Evolutionary conservation across 257 asterid genomes (phyloP), one percentile per base, ranked within the genome.

Genomic region (Solanum megistacrolobum): DNA sequence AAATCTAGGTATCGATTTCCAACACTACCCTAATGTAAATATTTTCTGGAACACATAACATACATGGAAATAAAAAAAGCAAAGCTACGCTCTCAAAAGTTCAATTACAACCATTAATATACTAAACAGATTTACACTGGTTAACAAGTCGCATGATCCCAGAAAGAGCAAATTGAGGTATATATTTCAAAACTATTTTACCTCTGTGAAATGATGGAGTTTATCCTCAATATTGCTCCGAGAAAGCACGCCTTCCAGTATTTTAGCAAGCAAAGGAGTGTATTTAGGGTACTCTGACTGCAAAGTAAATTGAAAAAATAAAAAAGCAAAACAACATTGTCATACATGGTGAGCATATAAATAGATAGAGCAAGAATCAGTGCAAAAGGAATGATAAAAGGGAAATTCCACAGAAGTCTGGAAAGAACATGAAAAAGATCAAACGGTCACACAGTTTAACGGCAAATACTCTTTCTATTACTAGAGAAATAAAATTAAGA

Each of bases 241-340:
- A 87, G 96, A 92, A 86, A 93, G 91, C 90, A 94, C 87, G 78
- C 93, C 96, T 88, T 97, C 99, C 95, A 97, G 89, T 90, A 96
- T 91, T 91, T 97, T 97, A 82, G 98, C 94, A 92, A 97, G 98
- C 95, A 97, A 90, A 41, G 98, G 95, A 68, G 99, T 93, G 91
- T 96, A 95, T 52, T 94, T 93, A 23, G 98, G 98, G 92, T 95
- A 96, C 90, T 97, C 98, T 12, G 94, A 88, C 99, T 97, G 98
- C 92, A 89, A 91, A 46, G 68, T 46, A 81, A 1, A 81, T 81
- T 43, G 39, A 29, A 35, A 74, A 74, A 35, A 21, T 20, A 18
- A 46, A 29, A 81, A 43, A 46, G 36, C 16, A 91, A 72, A 90
- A 87, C 85, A 86, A 52, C 82, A 35, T 21, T 34, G 38, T 36